Evolutionary conservation across 306 rosid species (phyloP).

Genomic region (Lotus japonicus): DNA sequence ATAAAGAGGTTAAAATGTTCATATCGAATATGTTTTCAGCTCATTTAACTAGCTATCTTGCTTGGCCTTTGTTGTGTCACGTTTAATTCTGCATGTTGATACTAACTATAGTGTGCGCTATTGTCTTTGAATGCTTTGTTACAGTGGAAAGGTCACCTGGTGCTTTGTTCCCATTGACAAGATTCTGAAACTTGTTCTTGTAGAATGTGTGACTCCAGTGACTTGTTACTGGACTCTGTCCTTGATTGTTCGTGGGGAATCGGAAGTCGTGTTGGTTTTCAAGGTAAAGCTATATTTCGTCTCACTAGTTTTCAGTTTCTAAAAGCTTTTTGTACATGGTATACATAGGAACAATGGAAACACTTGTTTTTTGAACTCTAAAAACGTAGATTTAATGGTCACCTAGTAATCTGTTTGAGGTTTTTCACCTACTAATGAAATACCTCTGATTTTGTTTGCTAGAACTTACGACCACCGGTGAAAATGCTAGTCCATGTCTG

Average conservation of each 20-base stretch:
- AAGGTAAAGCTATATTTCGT: conserved; percentile 40
- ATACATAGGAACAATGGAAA: neutral
- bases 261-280: conserved; percentile 56
- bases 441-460: conserved; percentile 20
- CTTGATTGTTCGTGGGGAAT: conserved; percentile 55
- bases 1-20: conserved; percentile 9
- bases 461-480: conserved; percentile 70
- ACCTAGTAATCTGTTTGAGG: neutral
- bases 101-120: neutral
- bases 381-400: neutral
- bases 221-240: conserved; percentile 91
- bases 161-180: conserved; percentile 69
- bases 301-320: neutral
- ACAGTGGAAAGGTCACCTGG: conserved; percentile 60
- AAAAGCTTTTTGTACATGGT: neutral
- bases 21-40: neutral
- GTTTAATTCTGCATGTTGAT: neutral
- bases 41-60: conserved; percentile 1
- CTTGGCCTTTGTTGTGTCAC: neutral
- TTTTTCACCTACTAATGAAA: neutral
- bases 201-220: conserved; percentile 82
- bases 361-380: neutral
- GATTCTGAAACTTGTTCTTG: conserved; percentile 67
- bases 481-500: conserved; percentile 83
- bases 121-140: neutral